Evolutionary conservation across 108 stramenopile species (phyloP).

Genomic region (Aurantiochytrium sp.): DNA sequence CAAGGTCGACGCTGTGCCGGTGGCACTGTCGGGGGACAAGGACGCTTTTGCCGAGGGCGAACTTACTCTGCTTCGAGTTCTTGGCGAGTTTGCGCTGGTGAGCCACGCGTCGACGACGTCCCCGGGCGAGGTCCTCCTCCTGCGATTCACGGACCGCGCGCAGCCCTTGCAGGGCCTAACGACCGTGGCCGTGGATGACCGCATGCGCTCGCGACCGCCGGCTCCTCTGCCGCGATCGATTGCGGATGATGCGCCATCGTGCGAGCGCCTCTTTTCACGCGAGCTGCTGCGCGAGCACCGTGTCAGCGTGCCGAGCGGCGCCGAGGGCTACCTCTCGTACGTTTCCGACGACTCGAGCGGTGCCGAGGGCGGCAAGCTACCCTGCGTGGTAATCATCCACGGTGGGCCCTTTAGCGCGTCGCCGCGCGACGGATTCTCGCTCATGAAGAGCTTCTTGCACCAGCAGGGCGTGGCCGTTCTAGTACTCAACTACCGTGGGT

Average conservation of each 20-base stretch:
- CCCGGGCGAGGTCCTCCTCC: neutral
- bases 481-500: conserved; percentile 1
- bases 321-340: neutral
- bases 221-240: neutral
- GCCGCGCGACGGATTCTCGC: neutral
- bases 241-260: neutral
- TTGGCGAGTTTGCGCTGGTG: neutral
- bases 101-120: neutral
- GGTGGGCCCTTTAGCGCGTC: conserved; percentile 11
- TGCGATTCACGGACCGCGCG: neutral
- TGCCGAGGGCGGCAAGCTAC: neutral
- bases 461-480: neutral
- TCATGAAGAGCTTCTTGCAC: neutral
- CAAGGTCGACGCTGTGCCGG: neutral
- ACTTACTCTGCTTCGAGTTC: neutral
- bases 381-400: conserved; percentile 4
- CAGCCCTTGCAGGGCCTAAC: neutral
- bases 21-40: neutral
- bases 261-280: neutral
- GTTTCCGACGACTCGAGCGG: neutral
- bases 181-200: neutral
- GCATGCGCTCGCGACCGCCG: neutral
- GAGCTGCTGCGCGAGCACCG: neutral
- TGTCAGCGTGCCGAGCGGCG: neutral
- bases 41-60: neutral